A percentile compares a stretch with the other conserved stretches of the same genome.
Evolutionary conservation across 2,329 filamentous ascomycete genomes (phyloP).

Genomic region (Cadophora luteo-olivacea): DNA sequence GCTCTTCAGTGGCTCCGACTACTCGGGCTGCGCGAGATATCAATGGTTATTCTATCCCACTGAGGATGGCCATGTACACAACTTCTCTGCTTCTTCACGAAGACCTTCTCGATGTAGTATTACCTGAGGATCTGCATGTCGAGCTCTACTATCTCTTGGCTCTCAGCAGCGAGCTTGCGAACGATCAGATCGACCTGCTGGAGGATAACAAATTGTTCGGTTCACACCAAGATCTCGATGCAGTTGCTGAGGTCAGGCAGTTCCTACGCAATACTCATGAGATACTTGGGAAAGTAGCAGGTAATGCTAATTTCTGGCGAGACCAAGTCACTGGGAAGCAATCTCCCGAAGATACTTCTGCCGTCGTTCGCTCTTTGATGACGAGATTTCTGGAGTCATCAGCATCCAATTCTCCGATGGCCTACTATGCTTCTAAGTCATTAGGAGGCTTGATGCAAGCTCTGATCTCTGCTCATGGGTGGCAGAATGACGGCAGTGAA

Average conservation of each 20-base stretch:
- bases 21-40: constrained; percentile 59
- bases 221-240: constrained; percentile 47
- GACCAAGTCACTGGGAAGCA: constrained; percentile 12
- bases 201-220: constrained; percentile 56
- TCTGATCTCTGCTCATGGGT: constrained; percentile 55
- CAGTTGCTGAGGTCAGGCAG: constrained; percentile 33
- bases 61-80: constrained; percentile 78
- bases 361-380: constrained; percentile 51
- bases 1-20: constrained; percentile 34
- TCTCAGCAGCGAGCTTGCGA: constrained; percentile 57
- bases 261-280: constrained; percentile 29
- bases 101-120: constrained; percentile 48
- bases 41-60: constrained; percentile 73
- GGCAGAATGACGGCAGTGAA: constrained; percentile 52
- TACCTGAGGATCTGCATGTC: constrained; percentile 52
- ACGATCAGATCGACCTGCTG: constrained; percentile 57
- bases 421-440: constrained; percentile 60
- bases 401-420: constrained; percentile 49
- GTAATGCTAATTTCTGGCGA: constrained; percentile 54
- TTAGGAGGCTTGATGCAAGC: constrained; percentile 57
- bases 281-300: constrained; percentile 32
- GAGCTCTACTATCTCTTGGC: constrained; percentile 60
- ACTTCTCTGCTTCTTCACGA: constrained; percentile 53
- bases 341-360: constrained; percentile 44
- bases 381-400: constrained; percentile 53